A percentile compares a stretch with the other conserved stretches of the same genome.
Conservation (phyloP, 2,329 filamentous ascomycete genomes). For the Hortaea werneckii region DNA sequence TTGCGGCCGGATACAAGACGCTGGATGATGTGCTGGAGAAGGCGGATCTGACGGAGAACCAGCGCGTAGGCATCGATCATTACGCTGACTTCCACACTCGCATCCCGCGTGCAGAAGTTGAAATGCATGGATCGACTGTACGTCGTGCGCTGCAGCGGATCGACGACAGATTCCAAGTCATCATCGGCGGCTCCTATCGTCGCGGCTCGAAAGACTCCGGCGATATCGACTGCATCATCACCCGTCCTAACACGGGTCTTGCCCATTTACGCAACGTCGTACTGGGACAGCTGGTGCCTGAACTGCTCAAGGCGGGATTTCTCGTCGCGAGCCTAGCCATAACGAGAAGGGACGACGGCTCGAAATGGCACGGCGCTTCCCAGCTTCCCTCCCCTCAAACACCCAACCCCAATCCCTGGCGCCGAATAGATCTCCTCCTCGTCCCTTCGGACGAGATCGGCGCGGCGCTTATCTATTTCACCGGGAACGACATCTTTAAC, state of each 20-base stretch:
- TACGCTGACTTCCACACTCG: conserved; percentile 69
- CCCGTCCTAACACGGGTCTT: conserved; percentile 50
- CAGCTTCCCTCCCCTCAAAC: conserved; percentile 43
- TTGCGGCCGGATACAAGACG: conserved; percentile 62
- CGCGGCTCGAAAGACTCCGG: conserved; percentile 64
- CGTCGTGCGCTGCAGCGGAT: conserved; percentile 46
- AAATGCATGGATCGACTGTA: conserved; percentile 57
- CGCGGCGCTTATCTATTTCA: conserved; percentile 87
- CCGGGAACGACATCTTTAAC: conserved; percentile 91
- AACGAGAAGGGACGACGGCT: conserved; percentile 45
- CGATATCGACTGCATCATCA: conserved; percentile 80
- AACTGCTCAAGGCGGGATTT: conserved; percentile 52
- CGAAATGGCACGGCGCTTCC: conserved; percentile 84
- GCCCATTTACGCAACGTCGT: conserved; percentile 51
- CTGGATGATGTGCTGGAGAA: conserved; percentile 58
- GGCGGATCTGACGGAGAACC: conserved; percentile 56
- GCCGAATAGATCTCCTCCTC: conserved; percentile 73
- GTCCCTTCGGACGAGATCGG: conserved; percentile 73
- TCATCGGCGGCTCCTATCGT: conserved; percentile 76
- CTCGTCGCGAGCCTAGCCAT: conserved; percentile 58
- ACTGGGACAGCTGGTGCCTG: conserved; percentile 52
- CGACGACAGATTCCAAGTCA: conserved; percentile 56
- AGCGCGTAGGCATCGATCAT: conserved; percentile 66
- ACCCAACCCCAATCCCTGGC: conserved; percentile 48
- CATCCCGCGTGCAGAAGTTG: conserved; percentile 69